Evolutionary conservation across 164 flowering plant genomes (phyloP).

Genomic region (Magnolia sinica): DNA sequence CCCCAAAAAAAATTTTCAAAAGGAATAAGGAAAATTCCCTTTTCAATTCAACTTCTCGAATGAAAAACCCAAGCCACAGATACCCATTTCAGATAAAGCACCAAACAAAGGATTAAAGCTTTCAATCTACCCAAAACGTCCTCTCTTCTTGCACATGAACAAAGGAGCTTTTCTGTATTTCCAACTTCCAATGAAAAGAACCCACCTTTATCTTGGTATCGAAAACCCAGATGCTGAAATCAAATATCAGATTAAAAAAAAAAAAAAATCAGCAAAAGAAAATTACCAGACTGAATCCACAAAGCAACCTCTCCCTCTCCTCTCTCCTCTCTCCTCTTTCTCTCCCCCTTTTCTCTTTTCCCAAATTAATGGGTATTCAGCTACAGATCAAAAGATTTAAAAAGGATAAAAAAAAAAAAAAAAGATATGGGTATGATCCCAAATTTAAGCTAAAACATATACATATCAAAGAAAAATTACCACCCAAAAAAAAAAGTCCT

Average conservation of each 20-base stretch:
- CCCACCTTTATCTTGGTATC: not conserved
- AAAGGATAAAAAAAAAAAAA: not conserved
- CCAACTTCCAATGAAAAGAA: not conserved
- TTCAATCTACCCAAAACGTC: not conserved
- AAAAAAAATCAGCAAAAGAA: not conserved
- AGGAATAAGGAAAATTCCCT: not conserved
- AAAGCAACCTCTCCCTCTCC: not conserved
- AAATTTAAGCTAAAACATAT: not conserved
- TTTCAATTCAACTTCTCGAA: not conserved
- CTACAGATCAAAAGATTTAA: not conserved
- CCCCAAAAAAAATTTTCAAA: not conserved
- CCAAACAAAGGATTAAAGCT: not conserved
- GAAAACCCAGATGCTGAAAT: constrained; percentile 4
- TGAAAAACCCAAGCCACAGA: not conserved
- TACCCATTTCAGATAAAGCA: not conserved
- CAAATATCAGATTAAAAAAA: not conserved
- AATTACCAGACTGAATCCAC: not conserved
- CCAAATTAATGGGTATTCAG: constrained; percentile 9
- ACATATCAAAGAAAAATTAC: not conserved
- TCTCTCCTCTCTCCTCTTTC: not conserved
- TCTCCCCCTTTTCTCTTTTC: not conserved
- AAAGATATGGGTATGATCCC: constrained; percentile 3
- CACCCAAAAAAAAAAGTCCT: not conserved
- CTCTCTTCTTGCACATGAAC: not conserved
- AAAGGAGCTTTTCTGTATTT: not conserved